Conservation (phyloP, 73 alveolate species). For the Paramecium sonneborni region DNA sequence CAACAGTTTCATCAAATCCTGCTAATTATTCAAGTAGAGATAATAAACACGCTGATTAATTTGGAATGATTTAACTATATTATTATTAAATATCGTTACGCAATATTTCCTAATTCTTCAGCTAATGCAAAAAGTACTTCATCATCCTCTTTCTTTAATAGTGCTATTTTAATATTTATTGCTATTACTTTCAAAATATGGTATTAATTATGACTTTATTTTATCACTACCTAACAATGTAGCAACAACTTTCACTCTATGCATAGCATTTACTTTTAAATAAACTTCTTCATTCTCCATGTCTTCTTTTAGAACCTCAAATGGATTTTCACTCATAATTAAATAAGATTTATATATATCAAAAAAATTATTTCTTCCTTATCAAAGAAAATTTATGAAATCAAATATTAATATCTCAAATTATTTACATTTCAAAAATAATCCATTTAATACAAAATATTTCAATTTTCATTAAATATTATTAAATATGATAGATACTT, state of each 20-base stretch:
- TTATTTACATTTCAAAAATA: not conserved
- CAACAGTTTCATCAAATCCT: slow-evolving; percentile 83
- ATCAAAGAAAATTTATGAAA: not conserved
- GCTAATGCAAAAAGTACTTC: slow-evolving; percentile 97
- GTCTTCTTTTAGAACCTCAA: slow-evolving; percentile 93
- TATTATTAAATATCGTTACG: slow-evolving; percentile 63
- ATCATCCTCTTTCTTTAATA: slow-evolving; percentile 88
- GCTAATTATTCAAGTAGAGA: slow-evolving; percentile 77
- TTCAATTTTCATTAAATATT: too few relatives aligned
- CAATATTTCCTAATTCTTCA: slow-evolving; percentile 88
- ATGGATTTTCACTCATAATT: slow-evolving; percentile 75
- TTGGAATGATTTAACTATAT: slow-evolving; percentile 49
- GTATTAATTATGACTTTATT: slow-evolving; percentile 82
- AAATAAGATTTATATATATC: not conserved
- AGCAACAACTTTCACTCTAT: slow-evolving; percentile 90
- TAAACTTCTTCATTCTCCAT: slow-evolving; percentile 95
- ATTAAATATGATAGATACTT: too few relatives aligned
- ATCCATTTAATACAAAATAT: too few relatives aligned
- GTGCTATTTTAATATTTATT: not conserved
- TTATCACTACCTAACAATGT: slow-evolving; percentile 82
- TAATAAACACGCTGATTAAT: slow-evolving; percentile 44
- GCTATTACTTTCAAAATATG: slow-evolving; percentile 79
- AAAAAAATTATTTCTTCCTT: not conserved
- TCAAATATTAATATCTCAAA: not conserved
- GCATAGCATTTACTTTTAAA: slow-evolving; percentile 97